Evolutionary conservation across 345 rosid genomes (phyloP).

Genomic region (Dipteronia dyeriana): DNA sequence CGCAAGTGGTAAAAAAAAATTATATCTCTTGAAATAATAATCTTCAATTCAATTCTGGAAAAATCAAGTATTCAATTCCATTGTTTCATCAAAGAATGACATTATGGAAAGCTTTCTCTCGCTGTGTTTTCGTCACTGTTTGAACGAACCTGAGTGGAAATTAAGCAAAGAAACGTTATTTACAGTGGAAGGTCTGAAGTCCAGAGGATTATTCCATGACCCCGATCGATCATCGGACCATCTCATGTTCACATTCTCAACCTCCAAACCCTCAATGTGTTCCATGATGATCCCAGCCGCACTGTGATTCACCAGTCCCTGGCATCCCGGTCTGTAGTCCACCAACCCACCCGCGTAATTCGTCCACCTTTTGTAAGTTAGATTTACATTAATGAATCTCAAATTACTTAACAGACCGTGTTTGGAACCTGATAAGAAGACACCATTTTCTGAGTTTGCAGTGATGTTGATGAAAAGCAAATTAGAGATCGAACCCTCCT

Average conservation of each 20-base stretch:
- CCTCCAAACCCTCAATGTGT: slow-evolving; percentile 68
- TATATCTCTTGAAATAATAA: not conserved
- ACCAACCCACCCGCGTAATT: slow-evolving; percentile 58
- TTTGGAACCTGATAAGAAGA: slow-evolving; percentile 77
- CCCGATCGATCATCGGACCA: slow-evolving; percentile 47
- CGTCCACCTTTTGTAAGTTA: slow-evolving; percentile 74
- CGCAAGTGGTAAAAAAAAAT: no score
- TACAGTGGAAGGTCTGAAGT: slow-evolving; percentile 82
- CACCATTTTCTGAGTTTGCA: slow-evolving; percentile 70
- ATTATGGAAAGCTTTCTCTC: not conserved
- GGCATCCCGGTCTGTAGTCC: slow-evolving; percentile 92
- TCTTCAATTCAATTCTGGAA: not conserved
- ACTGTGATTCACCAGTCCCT: slow-evolving; percentile 70
- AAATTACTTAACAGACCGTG: slow-evolving; percentile 61
- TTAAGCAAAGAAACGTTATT: slow-evolving; percentile 58
- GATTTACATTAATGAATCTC: slow-evolving; percentile 64
- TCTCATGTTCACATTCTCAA: slow-evolving; percentile 72
- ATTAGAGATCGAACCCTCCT: slow-evolving; percentile 66
- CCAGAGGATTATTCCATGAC: slow-evolving; percentile 75
- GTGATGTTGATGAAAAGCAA: slow-evolving; percentile 70
- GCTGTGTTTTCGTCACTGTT: slow-evolving; percentile 14
- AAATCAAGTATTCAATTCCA: not conserved
- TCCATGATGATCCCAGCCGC: slow-evolving; percentile 92
- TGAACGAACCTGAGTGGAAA: slow-evolving; percentile 60
- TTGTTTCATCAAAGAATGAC: slow-evolving; percentile 14